Percentiles rank a stretch among this genome's conserved stretches.
phyloP scores from a whole-genome alignment of 306 rosid genomes.

The Argentina anserina region DNA sequence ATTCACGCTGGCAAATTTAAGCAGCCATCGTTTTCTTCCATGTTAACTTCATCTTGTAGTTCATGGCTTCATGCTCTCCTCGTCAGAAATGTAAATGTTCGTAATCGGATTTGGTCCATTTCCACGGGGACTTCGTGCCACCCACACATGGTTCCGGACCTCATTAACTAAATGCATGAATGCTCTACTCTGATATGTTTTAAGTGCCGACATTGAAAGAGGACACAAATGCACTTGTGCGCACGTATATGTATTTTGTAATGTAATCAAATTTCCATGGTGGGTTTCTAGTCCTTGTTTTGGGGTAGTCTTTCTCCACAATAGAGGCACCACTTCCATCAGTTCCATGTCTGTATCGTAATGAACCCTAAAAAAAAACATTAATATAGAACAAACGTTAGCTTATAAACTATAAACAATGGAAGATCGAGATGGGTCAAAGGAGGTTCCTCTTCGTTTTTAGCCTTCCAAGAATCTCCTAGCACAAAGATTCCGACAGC shows the following conservation, averaged over 20 bases:
- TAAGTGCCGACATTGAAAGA: not conserved
- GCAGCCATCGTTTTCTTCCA: constrained; percentile 1
- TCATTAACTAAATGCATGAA: not conserved
- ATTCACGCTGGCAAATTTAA: not conserved
- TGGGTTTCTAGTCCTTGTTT: constrained; percentile 7
- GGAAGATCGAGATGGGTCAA: constrained; percentile 10
- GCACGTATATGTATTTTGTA: not conserved
- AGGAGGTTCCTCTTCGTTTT: not conserved
- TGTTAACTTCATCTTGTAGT: not conserved
- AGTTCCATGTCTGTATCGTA: not conserved
- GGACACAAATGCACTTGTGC: not conserved
- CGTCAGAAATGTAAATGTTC: not conserved
- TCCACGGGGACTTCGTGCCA: constrained; percentile 12
- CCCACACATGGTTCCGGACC: not conserved
- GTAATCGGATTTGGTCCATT: not conserved
- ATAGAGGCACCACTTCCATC: constrained; percentile 4
- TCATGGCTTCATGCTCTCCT: constrained; percentile 25
- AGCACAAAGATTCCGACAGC: constrained; percentile 19
- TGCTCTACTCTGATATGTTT: not conserved
- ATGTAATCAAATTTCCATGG: not conserved
- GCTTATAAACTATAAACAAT: not conserved
- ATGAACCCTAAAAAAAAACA: not conserved
- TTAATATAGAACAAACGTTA: not conserved
- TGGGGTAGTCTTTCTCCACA: not conserved
- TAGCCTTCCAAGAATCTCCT: not conserved